Evolutionary conservation across 2,329 filamentous ascomycete genomes (phyloP).

Genomic region (Polychaeton citri): DNA sequence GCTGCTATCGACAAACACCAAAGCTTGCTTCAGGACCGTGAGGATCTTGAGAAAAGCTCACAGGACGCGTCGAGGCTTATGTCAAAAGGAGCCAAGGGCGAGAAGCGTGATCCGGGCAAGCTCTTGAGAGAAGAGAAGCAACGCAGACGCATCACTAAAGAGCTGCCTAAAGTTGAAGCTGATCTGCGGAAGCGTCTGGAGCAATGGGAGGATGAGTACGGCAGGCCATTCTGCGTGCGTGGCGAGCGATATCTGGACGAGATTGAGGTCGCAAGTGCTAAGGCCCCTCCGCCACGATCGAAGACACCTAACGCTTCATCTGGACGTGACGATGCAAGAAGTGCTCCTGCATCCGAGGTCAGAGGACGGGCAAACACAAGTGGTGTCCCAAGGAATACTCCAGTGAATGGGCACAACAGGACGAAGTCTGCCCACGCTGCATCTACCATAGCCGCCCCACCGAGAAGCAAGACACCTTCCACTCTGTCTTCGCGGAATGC

Average conservation of each 20-base stretch:
- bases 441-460: constrained; percentile 5
- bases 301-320: constrained; percentile 51
- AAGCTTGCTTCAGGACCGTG: constrained; percentile 68
- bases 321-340: constrained; percentile 16
- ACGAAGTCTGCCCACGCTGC: constrained; percentile 1
- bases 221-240: constrained; percentile 81
- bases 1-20: constrained; percentile 73
- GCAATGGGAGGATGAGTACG: constrained; percentile 86
- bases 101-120: constrained; percentile 87
- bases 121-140: constrained; percentile 94
- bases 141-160: constrained; percentile 92
- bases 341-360: constrained; percentile 9
- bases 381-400: constrained; percentile 29
- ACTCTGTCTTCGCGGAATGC: constrained; percentile 14
- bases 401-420: constrained; percentile 14
- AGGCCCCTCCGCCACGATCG: constrained; percentile 38
- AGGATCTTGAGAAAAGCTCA: constrained; percentile 78
- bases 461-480: constrained; percentile 30
- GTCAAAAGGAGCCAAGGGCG: constrained; percentile 81
- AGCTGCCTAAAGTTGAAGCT: constrained; percentile 77
- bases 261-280: constrained; percentile 51
- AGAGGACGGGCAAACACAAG: constrained; percentile 24
- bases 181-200: constrained; percentile 76
- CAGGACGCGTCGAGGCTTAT: constrained; percentile 91
- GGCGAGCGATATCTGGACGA: constrained; percentile 83